Evolutionary conservation across 1,284 basidiomycete species (phyloP).

Genomic region (Laetiporus sulphureus): DNA sequence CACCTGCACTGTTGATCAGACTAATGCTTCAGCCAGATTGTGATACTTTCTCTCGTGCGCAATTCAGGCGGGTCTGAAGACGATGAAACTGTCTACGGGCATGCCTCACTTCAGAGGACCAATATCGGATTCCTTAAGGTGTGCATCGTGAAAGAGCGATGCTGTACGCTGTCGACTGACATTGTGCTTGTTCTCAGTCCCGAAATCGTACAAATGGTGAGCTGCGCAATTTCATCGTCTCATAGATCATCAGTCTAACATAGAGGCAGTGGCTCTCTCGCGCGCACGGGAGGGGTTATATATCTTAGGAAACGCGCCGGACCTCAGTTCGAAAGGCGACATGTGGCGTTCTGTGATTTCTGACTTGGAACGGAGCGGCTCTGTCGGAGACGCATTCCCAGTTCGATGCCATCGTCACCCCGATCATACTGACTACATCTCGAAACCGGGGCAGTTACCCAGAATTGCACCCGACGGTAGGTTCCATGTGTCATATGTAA

Average conservation of each 20-base stretch:
- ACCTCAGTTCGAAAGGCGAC: conserved; percentile 34
- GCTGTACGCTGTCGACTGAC: neutral
- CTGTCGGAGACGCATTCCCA: conserved; percentile 49
- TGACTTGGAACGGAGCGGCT: conserved; percentile 40
- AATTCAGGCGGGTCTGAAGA: conserved; percentile 44
- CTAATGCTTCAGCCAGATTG: conserved; percentile 31
- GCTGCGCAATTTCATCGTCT: neutral
- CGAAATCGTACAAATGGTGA: conserved; percentile 49
- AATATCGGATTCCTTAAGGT: conserved; percentile 72
- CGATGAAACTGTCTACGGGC: conserved; percentile 14
- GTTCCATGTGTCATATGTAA: neutral
- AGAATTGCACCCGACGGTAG: conserved; percentile 41
- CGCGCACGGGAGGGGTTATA: conserved; percentile 66
- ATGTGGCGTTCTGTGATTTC: conserved; percentile 61
- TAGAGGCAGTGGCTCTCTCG: conserved; percentile 54
- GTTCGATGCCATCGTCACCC: conserved; percentile 55
- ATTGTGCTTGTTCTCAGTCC: conserved; percentile 30
- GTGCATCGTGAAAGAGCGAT: conserved; percentile 3
- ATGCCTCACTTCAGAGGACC: conserved; percentile 29
- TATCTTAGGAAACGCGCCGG: conserved; percentile 60
- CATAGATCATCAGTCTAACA: neutral
- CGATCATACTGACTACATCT: conserved; percentile 32
- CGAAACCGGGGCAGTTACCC: conserved; percentile 46
- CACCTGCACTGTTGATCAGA: neutral
- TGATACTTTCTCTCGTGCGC: conserved; percentile 66